These are phyloP conservation scores for Chiua sp. DNA, from an alignment of 1,284 basidiomycete genomes.

Conservation along the genomic window DNA sequence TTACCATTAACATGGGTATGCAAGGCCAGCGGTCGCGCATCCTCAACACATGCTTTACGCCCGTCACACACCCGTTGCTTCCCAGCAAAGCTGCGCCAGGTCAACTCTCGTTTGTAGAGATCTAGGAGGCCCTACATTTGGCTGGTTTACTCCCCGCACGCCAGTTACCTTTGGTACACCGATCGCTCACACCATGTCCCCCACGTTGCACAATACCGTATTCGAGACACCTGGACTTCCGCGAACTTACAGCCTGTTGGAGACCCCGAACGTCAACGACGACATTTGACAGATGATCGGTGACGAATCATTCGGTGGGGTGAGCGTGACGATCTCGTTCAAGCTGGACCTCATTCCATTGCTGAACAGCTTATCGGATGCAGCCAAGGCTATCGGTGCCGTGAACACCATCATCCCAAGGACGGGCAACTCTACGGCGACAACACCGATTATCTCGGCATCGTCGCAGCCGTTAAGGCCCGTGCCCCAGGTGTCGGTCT, in stretches of 20 bases:
- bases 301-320: slow-evolving; percentile 87
- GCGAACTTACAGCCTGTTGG: slow-evolving; percentile 78
- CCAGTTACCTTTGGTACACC: slow-evolving; percentile 90
- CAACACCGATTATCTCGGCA: slow-evolving; percentile 95
- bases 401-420: slow-evolving; percentile 89
- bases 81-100: slow-evolving; percentile 91
- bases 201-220: slow-evolving; percentile 91
- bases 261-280: slow-evolving; percentile 73
- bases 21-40: slow-evolving; percentile 91
- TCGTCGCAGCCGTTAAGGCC: slow-evolving; percentile 62
- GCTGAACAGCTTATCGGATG: slow-evolving; percentile 77
- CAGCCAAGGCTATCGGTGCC: slow-evolving; percentile 86
- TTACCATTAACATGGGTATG: slow-evolving; percentile 95
- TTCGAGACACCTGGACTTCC: slow-evolving; percentile 87
- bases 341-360: slow-evolving; percentile 88
- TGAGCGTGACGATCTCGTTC: slow-evolving; percentile 94
- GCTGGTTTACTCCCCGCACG: slow-evolving; percentile 78
- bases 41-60: slow-evolving; percentile 86
- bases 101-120: slow-evolving; percentile 88
- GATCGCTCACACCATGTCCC: slow-evolving; percentile 91
- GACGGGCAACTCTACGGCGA: slow-evolving; percentile 73
- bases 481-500: slow-evolving; percentile 31
- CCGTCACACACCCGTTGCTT: slow-evolving; percentile 88
- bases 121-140: slow-evolving; percentile 82
- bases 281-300: slow-evolving; percentile 68